phyloP scores from a whole-genome alignment of 2,329 filamentous ascomycete species.

The Calonectria ilicicola region DNA sequence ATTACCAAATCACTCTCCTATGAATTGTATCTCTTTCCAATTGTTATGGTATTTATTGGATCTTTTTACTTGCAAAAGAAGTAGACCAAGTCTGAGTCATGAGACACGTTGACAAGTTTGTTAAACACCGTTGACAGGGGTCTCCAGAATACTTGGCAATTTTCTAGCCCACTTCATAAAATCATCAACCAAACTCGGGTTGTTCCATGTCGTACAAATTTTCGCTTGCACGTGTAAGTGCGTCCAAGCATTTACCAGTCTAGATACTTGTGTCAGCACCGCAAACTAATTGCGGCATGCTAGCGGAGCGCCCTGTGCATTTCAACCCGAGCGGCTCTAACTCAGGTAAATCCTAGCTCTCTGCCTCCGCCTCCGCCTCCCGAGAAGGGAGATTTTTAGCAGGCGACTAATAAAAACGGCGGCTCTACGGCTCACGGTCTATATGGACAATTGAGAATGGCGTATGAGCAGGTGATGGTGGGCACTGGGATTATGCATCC shows the following conservation, averaged over 20 bases:
- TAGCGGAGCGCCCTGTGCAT: neutral
- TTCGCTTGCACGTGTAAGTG: neutral
- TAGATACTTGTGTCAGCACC: neutral
- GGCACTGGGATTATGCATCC: no score
- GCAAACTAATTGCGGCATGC: neutral
- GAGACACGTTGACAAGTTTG: no score
- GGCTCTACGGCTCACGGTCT: neutral
- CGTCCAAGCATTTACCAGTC: neutral
- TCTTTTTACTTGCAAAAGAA: no score
- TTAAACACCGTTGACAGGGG: no score
- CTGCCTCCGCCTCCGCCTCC: neutral
- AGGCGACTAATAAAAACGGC: neutral
- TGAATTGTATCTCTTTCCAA: no score
- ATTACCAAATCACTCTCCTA: neutral
- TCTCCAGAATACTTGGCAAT: no score
- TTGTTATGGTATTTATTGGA: no score
- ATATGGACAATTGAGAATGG: neutral
- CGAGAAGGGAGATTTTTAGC: neutral
- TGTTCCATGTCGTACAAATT: neutral
- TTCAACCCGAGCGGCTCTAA: neutral
- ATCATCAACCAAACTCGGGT: no score
- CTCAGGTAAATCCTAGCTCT: no score
- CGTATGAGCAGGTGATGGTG: neutral
- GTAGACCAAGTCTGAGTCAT: no score
- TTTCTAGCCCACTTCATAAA: no score